A percentile compares a stretch with the other conserved stretches of the same genome.
Conservation (phyloP, 1,284 basidiomycete species). For the Trichosporon inkin region DNA sequence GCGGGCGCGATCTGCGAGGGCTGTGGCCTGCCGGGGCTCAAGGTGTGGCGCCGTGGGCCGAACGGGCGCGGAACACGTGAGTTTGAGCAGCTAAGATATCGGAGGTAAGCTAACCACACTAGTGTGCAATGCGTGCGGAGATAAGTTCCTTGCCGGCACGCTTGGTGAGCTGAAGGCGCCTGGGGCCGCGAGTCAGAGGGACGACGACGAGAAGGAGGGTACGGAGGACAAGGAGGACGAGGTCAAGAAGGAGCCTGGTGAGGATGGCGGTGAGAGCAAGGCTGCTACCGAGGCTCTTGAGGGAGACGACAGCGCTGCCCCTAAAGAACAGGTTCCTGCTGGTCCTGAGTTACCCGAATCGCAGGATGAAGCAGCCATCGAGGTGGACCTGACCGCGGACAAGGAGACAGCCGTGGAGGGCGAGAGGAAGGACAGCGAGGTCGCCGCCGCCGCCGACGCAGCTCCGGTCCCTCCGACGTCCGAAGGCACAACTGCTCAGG, state of each 20-base stretch:
- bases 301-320: slow-evolving; percentile 1
- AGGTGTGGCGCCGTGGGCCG: slow-evolving; percentile 45
- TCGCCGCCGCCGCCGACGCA: not conserved
- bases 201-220: slow-evolving; percentile 9
- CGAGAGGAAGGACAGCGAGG: not conserved
- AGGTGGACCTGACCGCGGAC: not conserved
- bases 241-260: slow-evolving; percentile 6
- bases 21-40: slow-evolving; percentile 33
- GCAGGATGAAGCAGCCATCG: not conserved
- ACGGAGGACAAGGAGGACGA: slow-evolving; percentile 1
- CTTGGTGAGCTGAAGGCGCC: slow-evolving; percentile 38
- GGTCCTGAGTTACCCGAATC: not conserved
- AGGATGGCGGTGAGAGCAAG: slow-evolving; percentile 2
- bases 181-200: slow-evolving; percentile 25
- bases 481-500: no score
- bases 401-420: not conserved
- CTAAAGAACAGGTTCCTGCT: not conserved
- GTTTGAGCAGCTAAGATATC: slow-evolving; percentile 14
- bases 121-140: slow-evolving; percentile 46
- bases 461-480: not conserved
- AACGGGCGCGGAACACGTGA: slow-evolving; percentile 40
- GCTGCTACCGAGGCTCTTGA: not conserved
- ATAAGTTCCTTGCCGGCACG: slow-evolving; percentile 36
- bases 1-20: slow-evolving; percentile 39
- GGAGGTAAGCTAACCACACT: not conserved